Conservation (phyloP, 176 grass and related monocot species). For the Poa annua region DNA sequence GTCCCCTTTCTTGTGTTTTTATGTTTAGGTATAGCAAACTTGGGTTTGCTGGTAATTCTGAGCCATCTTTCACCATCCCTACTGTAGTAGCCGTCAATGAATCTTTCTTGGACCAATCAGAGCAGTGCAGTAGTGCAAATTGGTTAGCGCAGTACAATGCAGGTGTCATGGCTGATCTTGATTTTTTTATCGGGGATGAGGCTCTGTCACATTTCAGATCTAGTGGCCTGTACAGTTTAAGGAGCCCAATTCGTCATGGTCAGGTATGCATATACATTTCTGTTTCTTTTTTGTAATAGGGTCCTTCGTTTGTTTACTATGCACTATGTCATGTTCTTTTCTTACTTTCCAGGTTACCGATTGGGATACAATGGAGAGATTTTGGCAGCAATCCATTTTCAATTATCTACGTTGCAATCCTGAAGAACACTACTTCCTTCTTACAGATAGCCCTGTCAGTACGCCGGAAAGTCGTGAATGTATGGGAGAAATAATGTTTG, state of each 20-base stretch:
- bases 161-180: constrained; percentile 98
- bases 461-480: constrained; percentile 97
- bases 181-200: constrained; percentile 92
- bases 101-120: constrained; percentile 90
- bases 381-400: constrained; percentile 96
- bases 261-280: constrained; percentile 54
- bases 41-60: constrained; percentile 88
- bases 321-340: constrained; percentile 16
- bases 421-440: constrained; percentile 93
- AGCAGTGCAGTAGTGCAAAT: constrained; percentile 65
- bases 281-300: neutral
- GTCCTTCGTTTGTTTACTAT: constrained; percentile 1
- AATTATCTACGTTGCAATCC: constrained; percentile 93
- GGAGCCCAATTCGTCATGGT: constrained; percentile 73
- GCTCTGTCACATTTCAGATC: constrained; percentile 63
- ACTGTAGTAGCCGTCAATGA: constrained; percentile 89
- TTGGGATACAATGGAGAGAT: constrained; percentile 98
- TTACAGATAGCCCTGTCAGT: constrained; percentile 84
- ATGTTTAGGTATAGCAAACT: constrained; percentile 84
- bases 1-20: constrained; percentile 29
- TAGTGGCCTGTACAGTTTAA: constrained; percentile 78
- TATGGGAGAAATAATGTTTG: constrained; percentile 97
- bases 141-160: constrained; percentile 97
- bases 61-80: constrained; percentile 80
- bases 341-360: constrained; percentile 71